These are phyloP conservation scores for Odontarrhena argentea DNA, from an alignment of 345 rosid species.

Conservation along the genomic window DNA sequence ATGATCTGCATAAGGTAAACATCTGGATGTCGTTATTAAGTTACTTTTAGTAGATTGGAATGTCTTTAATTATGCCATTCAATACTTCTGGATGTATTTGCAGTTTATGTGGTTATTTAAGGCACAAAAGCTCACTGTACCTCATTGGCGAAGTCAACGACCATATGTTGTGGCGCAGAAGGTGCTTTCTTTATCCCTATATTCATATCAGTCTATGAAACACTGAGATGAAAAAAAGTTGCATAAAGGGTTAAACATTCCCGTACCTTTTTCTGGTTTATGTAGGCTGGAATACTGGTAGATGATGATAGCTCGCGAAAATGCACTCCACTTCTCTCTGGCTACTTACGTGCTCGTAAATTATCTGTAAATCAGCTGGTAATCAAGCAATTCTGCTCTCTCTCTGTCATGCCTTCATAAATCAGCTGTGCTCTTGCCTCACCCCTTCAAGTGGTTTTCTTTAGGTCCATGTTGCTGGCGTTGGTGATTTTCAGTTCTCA, in stretches of 20 bases:
- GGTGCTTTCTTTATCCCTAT: slow-evolving; percentile 45
- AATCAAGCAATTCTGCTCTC: slow-evolving; percentile 26
- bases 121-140: slow-evolving; percentile 78
- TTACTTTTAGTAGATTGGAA: too few species aligned
- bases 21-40: not conserved
- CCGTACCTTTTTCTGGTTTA: not conserved
- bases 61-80: too few species aligned
- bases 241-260: not conserved
- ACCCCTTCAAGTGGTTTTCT: slow-evolving; percentile 7
- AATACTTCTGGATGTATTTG: slow-evolving; percentile 26
- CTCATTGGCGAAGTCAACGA: slow-evolving; percentile 88
- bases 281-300: slow-evolving; percentile 59
- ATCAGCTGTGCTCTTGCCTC: slow-evolving; percentile 8
- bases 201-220: slow-evolving; percentile 1
- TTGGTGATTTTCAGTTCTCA: slow-evolving; percentile 81
- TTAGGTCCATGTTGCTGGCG: slow-evolving; percentile 89
- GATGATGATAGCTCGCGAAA: slow-evolving; percentile 57
- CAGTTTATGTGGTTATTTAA: slow-evolving; percentile 88
- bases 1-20: slow-evolving; percentile 67
- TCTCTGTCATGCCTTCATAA: slow-evolving; percentile 21
- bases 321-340: slow-evolving; percentile 70
- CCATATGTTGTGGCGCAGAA: slow-evolving; percentile 74
- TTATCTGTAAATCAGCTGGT: slow-evolving; percentile 93
- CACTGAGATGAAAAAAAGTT: not conserved
- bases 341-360: slow-evolving; percentile 68